Percentiles rank a stretch among this genome's conserved stretches.
Conservation (phyloP, 78 protist species). For the Dictyostelium brefeldianum region DNA sequence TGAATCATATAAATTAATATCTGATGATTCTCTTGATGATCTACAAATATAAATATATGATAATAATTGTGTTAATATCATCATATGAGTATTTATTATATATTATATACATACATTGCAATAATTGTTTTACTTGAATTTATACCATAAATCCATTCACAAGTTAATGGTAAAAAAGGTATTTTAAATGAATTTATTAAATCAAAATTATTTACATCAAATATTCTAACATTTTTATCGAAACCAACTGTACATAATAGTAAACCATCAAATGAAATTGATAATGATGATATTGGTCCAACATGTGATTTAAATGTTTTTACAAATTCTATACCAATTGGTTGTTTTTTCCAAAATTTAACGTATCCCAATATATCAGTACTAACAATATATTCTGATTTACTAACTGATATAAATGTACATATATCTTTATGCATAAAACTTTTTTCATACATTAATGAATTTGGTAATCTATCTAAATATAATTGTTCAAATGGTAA, state of each 20-base stretch:
- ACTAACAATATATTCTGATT: constrained; percentile 90
- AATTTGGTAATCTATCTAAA: constrained; percentile 84
- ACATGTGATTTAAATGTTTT: constrained; percentile 94
- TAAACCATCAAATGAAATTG: constrained; percentile 84
- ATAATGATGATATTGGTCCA: constrained; percentile 58
- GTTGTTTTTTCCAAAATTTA: constrained; percentile 97
- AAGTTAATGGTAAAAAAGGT: constrained; percentile 73
- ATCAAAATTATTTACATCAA: constrained; percentile 92
- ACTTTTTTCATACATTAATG: constrained; percentile 92
- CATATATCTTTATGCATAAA: constrained; percentile 94
- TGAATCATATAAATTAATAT: constrained; percentile 70
- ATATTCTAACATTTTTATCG: constrained; percentile 91
- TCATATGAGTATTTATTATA: too few species aligned
- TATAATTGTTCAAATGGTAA: constrained; percentile 81
- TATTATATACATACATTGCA: constrained; percentile 56
- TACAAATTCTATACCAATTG: constrained; percentile 93
- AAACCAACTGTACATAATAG: constrained; percentile 75
- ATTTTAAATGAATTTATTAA: constrained; percentile 90
- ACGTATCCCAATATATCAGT: constrained; percentile 93
- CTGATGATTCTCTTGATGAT: constrained; percentile 67
- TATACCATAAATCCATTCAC: constrained; percentile 67
- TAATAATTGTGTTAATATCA: neutral
- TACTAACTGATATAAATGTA: neutral
- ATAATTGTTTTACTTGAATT: constrained; percentile 44
- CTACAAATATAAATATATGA: constrained; percentile 1